Base-by-base conservation (phyloP, 164 flowering plant genomes). In the Cinnamomum micranthum region DNA sequence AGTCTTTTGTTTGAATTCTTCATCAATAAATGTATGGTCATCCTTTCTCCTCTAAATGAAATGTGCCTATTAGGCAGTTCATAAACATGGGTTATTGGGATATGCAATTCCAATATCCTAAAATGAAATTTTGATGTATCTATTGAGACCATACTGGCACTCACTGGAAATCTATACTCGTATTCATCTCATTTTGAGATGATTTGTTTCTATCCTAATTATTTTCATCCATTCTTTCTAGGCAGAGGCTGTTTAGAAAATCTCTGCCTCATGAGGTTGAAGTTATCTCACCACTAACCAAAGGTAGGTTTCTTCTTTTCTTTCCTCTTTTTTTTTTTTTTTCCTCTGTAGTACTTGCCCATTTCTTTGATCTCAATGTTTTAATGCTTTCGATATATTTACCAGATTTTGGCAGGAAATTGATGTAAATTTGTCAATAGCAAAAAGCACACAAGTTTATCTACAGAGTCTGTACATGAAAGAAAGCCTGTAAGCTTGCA, bases 361-460 rank as follows among this genome's bases (percentile, higher is more conserved):
- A 15, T 27, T 66, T 28, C 27, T 28, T 17, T 31, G 19, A 17
- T 11, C 41, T 67, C 11, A 41, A 35, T 13, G n/a, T 6, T 67
- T 31, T 31, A 67, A 67, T 31, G 10, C 10, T 31, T 6, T 67
- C 22, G 5, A 67, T 69, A 17, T 35, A 41, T 5, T 12, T 69
- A 13, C 55, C 71, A 69, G 28, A 69, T 59, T 71, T 58, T 31
- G 31, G 33, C 66, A 58, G 62, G 66, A 41, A 71, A 71, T 14
- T 71, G 50, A 50, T 71, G 74, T 71, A 71, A 59, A 71, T 69
- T 69, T 71, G 74, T 71, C 41, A 23, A 71, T 71, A 71, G 58
- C 33, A 1, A 60, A 31, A 35, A 6, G 41, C 23, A 2, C 50
- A 28, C 28, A 31, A 27, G 28, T 25, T 6, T 9, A 20, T 13